Conservation (phyloP, 768 basidiomycete genomes). For the Dendrothele bispora region DNA sequence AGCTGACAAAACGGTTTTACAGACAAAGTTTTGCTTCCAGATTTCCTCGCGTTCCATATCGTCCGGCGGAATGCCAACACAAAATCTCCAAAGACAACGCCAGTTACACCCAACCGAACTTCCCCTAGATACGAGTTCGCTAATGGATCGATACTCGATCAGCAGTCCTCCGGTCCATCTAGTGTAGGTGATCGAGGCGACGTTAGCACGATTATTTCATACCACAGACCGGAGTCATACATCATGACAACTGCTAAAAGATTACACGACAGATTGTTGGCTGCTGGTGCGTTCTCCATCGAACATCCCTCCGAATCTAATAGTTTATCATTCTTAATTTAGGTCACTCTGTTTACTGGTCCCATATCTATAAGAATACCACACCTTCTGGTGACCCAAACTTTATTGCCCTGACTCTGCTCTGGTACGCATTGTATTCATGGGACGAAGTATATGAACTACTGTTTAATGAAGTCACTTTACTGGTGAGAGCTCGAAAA, state of each 20-base stretch:
- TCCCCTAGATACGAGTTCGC: not conserved
- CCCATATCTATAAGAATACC: conserved; percentile 23
- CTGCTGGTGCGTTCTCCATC: conserved; percentile 18
- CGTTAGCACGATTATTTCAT: conserved; percentile 34
- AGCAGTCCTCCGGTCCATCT: not conserved
- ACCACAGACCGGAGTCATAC: conserved; percentile 24
- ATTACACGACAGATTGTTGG: conserved; percentile 27
- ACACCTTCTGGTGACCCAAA: conserved; percentile 29
- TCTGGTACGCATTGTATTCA: conserved; percentile 62
- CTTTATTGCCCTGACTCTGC: conserved; percentile 24
- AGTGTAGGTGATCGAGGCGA: not conserved
- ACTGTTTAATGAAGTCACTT: conserved; percentile 50
- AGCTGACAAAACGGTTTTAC: too few species aligned
- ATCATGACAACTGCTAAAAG: conserved; percentile 25
- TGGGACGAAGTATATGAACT: conserved; percentile 60
- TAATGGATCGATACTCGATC: not conserved
- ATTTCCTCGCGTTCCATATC: conserved; percentile 40
- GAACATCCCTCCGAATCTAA: not conserved
- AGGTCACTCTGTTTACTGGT: conserved; percentile 36
- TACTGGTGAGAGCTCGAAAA: conserved; percentile 42
- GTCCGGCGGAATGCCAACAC: conserved; percentile 22
- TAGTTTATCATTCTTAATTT: not conserved
- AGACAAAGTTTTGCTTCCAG: conserved; percentile 27
- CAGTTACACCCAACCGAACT: too few species aligned
- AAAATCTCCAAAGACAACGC: not conserved